Percentiles rank a stretch among this genome's conserved stretches.
Evolutionary conservation across 495 filamentous ascomycete species (phyloP).

Genomic region (Entonaema liquescens): DNA sequence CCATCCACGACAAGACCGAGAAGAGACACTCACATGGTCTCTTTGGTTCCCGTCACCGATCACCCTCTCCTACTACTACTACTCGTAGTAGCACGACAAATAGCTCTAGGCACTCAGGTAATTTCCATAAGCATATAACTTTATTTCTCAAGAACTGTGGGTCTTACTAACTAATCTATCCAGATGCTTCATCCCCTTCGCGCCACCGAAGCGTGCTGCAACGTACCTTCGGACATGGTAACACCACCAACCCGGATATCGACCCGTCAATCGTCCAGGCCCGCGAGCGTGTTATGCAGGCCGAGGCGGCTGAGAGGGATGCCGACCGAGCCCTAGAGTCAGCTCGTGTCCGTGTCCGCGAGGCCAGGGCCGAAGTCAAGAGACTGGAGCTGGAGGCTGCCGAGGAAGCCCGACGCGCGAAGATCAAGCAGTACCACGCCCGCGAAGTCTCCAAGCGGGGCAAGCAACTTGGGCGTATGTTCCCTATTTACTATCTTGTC

Average conservation of each 20-base stretch:
- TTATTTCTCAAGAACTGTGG: slow-evolving; percentile 17
- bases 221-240: slow-evolving; percentile 57
- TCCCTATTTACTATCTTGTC: not conserved
- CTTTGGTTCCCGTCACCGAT: slow-evolving; percentile 57
- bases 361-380: slow-evolving; percentile 70
- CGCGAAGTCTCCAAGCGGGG: slow-evolving; percentile 69
- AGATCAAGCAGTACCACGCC: slow-evolving; percentile 73
- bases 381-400: slow-evolving; percentile 68
- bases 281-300: slow-evolving; percentile 63
- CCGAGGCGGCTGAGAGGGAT: slow-evolving; percentile 67
- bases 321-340: slow-evolving; percentile 68
- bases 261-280: slow-evolving; percentile 68
- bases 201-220: slow-evolving; percentile 50
- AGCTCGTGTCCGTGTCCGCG: slow-evolving; percentile 64
- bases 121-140: slow-evolving; percentile 3
- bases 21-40: slow-evolving; percentile 51
- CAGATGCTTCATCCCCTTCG: slow-evolving; percentile 36
- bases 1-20: slow-evolving; percentile 48
- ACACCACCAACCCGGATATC: slow-evolving; percentile 49
- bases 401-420: slow-evolving; percentile 66
- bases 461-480: slow-evolving; percentile 71
- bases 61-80: slow-evolving; percentile 48
- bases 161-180: not conserved
- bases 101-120: slow-evolving; percentile 44
- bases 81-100: slow-evolving; percentile 39